Evolutionary conservation across 1,139 yeast genomes (phyloP).

Genomic region (Entelexis paramagnoliae): DNA sequence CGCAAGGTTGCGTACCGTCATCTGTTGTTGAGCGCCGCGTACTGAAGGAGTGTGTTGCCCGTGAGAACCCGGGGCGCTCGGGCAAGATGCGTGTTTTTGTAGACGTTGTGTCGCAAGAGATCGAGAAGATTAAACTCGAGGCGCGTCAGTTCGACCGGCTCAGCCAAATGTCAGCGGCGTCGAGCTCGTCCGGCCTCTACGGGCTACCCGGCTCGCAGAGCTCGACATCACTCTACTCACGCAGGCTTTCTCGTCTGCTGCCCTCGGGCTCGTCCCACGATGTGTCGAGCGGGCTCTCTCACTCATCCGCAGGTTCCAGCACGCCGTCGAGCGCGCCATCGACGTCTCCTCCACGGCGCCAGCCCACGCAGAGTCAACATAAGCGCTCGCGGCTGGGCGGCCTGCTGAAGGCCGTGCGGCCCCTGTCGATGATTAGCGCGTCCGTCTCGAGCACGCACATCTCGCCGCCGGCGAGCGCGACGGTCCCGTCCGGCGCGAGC

Average conservation of each 20-base stretch:
- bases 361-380: slow-evolving; percentile 3
- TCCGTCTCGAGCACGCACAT: slow-evolving; percentile 6
- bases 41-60: slow-evolving; percentile 36
- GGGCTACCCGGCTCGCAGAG: slow-evolving; percentile 20
- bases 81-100: slow-evolving; percentile 36
- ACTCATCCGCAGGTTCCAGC: slow-evolving; percentile 8
- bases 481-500: background rate
- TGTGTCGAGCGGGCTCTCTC: slow-evolving; percentile 8
- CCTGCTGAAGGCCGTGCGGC: slow-evolving; percentile 35
- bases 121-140: slow-evolving; percentile 45
- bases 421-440: slow-evolving; percentile 32
- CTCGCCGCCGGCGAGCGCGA: slow-evolving; percentile 5
- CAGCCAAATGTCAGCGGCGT: slow-evolving; percentile 18
- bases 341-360: background rate
- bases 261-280: slow-evolving; percentile 14
- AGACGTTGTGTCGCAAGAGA: slow-evolving; percentile 40
- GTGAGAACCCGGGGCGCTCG: slow-evolving; percentile 34
- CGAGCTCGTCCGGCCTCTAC: slow-evolving; percentile 20
- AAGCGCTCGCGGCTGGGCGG: slow-evolving; percentile 25
- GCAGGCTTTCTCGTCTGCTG: slow-evolving; percentile 16
- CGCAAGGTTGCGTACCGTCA: slow-evolving; percentile 10
- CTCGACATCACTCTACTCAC: slow-evolving; percentile 17
- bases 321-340: slow-evolving; percentile 14
- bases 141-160: slow-evolving; percentile 36
- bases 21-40: slow-evolving; percentile 29